Conservation (phyloP, 495 filamentous ascomycete species). For the Penicillium paxilli region DNA sequence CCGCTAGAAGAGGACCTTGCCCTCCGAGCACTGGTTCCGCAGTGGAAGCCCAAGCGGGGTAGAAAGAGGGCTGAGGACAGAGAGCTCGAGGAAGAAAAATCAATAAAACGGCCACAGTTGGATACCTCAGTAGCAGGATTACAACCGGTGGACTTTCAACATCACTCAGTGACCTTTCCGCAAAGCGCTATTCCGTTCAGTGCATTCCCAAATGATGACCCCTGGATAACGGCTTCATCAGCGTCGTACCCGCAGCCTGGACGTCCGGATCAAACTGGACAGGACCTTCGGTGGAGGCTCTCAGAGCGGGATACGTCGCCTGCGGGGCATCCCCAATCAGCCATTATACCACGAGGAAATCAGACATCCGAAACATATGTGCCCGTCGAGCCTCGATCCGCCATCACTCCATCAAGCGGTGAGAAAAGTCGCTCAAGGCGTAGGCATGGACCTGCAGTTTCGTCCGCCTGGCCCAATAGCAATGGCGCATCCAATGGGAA, state of each 20-base stretch:
- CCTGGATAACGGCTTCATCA: conserved; percentile 54
- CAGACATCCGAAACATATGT: conserved; percentile 51
- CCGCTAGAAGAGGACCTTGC: conserved; percentile 90
- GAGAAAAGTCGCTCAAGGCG: conserved; percentile 59
- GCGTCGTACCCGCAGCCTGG: conserved; percentile 31
- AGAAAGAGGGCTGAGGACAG: conserved; percentile 79
- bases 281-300: conserved; percentile 49
- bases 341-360: conserved; percentile 63
- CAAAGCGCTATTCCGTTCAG: conserved; percentile 62
- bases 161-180: conserved; percentile 51
- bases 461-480: conserved; percentile 86
- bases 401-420: conserved; percentile 59
- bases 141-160: conserved; percentile 51
- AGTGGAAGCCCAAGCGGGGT: conserved; percentile 87
- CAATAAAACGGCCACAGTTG: conserved; percentile 64
- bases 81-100: conserved; percentile 55
- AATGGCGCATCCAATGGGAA: conserved; percentile 69
- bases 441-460: conserved; percentile 91
- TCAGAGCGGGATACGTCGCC: conserved; percentile 57
- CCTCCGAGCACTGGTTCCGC: conserved; percentile 81
- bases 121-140: conserved; percentile 65
- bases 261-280: conserved; percentile 29
- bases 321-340: conserved; percentile 75
- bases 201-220: conserved; percentile 60
- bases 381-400: conserved; percentile 65